Evolutionary conservation across 2,329 filamentous ascomycete species (phyloP), one percentile per base, ranked within the genome.

Genomic region (Phaeomoniella chlamydospora): DNA sequence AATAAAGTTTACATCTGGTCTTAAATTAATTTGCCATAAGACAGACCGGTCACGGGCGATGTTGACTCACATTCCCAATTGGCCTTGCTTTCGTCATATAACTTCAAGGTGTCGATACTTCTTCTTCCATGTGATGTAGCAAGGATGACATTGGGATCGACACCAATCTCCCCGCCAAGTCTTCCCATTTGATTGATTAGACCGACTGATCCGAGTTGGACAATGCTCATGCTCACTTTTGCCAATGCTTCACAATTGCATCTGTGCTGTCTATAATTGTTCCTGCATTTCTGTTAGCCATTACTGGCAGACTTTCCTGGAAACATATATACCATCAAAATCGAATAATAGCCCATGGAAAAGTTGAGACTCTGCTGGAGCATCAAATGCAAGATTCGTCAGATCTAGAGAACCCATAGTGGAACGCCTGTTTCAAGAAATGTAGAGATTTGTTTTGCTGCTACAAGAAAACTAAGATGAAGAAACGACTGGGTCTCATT

Each of bases 91-190:
- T 85, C 81, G 42, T 83, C 78, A 39, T 94, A 72, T 17, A 87
- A 64, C 54, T 73, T 73, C 39, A 98, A 68, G 2, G 81, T 76
- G 49, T 98, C 90, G 50, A 96, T 94, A 45, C 77, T 85, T 39
- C 90, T 69, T 40, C 88, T 75, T 42, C 90, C 90, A 58, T 98
- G 90, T 4, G 86, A 94, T 6, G 85, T 93, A 49, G 84, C 72
- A 16, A 96, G 70, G 48, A 98, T 96, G 32, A 80, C 72, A 33
- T 78, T 68, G n/a, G 84, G 82, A 45, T 84, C 74, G 15, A 94
- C 78, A 15, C 83, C 83, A 49, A 96, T 79, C 53, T 94, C 83
- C 6, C 72, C 68, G 34, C 81, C 87, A 38, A 64, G 51, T 43
- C 62, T 65, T 33, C 10, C 13, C n/a, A 22, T 4, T 17, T 26